These are phyloP conservation scores for Aspergillus sp. DNA, from an alignment of 2,329 filamentous ascomycete genomes.

Conservation along the genomic window DNA sequence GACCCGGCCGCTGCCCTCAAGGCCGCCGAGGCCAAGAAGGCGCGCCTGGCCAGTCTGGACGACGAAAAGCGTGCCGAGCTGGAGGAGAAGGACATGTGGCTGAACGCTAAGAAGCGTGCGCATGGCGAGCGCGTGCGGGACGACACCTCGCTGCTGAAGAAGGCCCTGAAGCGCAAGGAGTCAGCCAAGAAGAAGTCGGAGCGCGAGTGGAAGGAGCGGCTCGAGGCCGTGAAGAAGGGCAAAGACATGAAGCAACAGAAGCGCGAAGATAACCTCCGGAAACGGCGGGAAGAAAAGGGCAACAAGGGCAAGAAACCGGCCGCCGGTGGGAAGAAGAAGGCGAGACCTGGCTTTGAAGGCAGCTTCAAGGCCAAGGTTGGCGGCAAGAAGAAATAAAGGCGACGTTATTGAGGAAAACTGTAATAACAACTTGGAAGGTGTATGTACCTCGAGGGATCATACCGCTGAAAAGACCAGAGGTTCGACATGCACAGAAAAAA, in stretches of 20 bases:
- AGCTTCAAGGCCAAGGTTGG: constrained; percentile 60
- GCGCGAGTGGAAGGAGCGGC: constrained; percentile 76
- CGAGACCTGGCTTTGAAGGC: constrained; percentile 67
- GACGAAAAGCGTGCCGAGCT: constrained; percentile 80
- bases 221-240: constrained; percentile 69
- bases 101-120: constrained; percentile 82
- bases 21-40: constrained; percentile 81
- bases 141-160: constrained; percentile 83
- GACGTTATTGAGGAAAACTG: not conserved
- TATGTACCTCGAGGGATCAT: constrained; percentile 1
- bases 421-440: constrained; percentile 4
- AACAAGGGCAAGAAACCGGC: constrained; percentile 46
- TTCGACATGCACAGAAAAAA: constrained; percentile 6
- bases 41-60: constrained; percentile 71
- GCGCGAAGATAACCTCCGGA: constrained; percentile 72
- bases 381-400: constrained; percentile 41
- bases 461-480: not conserved
- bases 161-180: constrained; percentile 91
- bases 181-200: constrained; percentile 86
- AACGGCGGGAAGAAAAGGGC: constrained; percentile 72
- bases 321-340: constrained; percentile 47
- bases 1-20: constrained; percentile 85
- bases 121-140: constrained; percentile 88
- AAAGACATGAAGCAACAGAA: constrained; percentile 80
- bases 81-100: constrained; percentile 90